Evolutionary conservation across 1,139 yeast species (phyloP), one percentile per base, ranked within the genome.

Genomic region (Pichia terricola): DNA sequence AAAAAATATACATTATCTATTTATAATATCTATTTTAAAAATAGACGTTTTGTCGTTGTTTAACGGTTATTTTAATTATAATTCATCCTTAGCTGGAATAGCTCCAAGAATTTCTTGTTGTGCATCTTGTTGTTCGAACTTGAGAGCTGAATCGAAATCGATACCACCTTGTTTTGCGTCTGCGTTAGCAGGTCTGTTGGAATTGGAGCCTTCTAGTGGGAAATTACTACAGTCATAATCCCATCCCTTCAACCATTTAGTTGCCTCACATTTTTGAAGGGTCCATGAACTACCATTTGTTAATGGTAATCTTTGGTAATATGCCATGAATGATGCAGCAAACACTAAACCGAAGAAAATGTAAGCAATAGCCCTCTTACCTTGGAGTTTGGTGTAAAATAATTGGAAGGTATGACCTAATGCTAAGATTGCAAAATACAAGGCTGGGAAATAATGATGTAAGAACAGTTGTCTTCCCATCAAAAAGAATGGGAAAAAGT

Each of bases 391-490:
- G 26, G 75, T 69, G 38, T 77, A 73, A 42, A 83, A 50, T 45
- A 87, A 69, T 59, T 91, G 96, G 54, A 88, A 73, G 47, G 77
- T 70, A 61, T 88, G 96, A 28, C 94, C 91, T 48, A 91, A 67
- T 0, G 89, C 88, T 53, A 91, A 72, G 45, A 89, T 72, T 39
- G 91, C 94, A 64, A 91, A 89, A 67, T 88, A 91, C 42, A 85
- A 77, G 4, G 96, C 83, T 45, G 95, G 96, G 53, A 91, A 69
- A 63, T 91, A 89, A 64, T 89, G 97, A 62, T 89, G 96, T 57
- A 91, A 70, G 69, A 89, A 89, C 64, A 91, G 68, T 67, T 88
- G 97, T 65, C 97, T 81, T 30, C 83, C 91, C 97, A 89, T 89
- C 50, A 91, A 69, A 70, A 77, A 89, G 46, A 91, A 89, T 50